These are phyloP conservation scores for Ophiostoma fasciatum DNA, from an alignment of 2,329 filamentous ascomycete genomes.

Conservation along the genomic window DNA sequence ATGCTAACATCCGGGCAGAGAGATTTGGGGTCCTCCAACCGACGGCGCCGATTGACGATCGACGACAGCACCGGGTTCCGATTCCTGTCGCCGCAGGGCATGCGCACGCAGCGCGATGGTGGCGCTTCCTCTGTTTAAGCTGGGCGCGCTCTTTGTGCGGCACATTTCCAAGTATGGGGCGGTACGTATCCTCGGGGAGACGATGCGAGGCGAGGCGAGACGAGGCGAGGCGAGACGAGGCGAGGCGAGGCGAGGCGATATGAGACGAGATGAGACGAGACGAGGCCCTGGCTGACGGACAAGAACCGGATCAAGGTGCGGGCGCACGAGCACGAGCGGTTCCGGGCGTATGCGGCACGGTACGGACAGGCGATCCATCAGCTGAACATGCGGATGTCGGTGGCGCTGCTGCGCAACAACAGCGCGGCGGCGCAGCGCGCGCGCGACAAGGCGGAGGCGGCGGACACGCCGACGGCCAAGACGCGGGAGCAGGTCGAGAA, in stretches of 20 bases:
- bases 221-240: no score
- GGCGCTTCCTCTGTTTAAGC: slow-evolving; percentile 51
- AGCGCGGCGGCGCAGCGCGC: slow-evolving; percentile 40
- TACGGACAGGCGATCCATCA: slow-evolving; percentile 52
- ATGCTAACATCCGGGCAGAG: no score
- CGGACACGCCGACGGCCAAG: slow-evolving; percentile 49
- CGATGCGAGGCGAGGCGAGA: no score
- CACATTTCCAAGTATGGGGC: slow-evolving; percentile 57
- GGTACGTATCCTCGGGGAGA: slow-evolving; percentile 33
- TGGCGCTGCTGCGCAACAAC: slow-evolving; percentile 45
- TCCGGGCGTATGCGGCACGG: slow-evolving; percentile 43
- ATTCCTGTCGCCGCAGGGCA: neutral
- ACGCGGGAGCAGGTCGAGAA: slow-evolving; percentile 45
- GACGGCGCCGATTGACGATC: no score
- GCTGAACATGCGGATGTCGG: slow-evolving; percentile 49
- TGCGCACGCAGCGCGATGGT: slow-evolving; percentile 33
- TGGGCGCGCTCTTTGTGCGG: slow-evolving; percentile 47
- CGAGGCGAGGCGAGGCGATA: no score
- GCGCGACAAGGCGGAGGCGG: slow-evolving; percentile 46
- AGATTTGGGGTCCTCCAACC: no score
- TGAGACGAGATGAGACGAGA: no score
- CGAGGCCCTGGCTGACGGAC: no score
- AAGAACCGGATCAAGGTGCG: slow-evolving; percentile 53
- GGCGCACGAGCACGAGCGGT: slow-evolving; percentile 48
- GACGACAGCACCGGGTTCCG: no score